Evolutionary conservation across 768 basidiomycete species (phyloP), one percentile per base, ranked within the genome.

Genomic region (Hericium erinaceus): DNA sequence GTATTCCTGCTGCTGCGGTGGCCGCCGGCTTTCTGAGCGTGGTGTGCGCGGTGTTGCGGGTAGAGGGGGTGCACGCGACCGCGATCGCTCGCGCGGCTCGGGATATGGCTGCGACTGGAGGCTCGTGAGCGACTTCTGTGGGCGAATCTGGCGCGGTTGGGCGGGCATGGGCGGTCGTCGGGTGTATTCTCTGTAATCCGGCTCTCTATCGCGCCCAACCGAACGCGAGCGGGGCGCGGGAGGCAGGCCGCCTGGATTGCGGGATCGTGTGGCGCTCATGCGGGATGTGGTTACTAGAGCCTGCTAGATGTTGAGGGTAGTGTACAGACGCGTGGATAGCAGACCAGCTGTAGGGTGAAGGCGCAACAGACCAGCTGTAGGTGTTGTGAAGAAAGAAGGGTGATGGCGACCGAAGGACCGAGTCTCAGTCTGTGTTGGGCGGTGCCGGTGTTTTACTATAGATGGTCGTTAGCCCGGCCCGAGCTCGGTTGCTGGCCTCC

Each of bases 151-250:
- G 39, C 56, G 65, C 26, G 59, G 20, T 22, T 58, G 54, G 13
- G 54, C 48, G 48, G 62, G 51, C 55, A 48, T 16, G 39, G 60
- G 41, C 33, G 60, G 33, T 44, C 54, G 26, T 26, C 52, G 59
- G 20, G 58, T 49, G 46, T 56, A 46, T 52, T 65, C 64, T 55
- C 22, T 48, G 4, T 50, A 15, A 53, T 50, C 57, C 15, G 39
- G 26, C 1, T 56, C 48, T 55, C 57, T 57, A 37, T 62, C 55
- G 7, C 68, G 65, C 39, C 70, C 68, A 1, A 59, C 63, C 2
- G 75, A 72, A 57, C 74, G 75, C 52, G 75, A 67, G 37, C 71
- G 70, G 15, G 74, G 76, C 54, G 63, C 73, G 46, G 70, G 66
- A 44, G 77, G 77, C 39, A 78, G 69, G 41, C 77, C 75, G 20